Evolutionary conservation across 768 basidiomycete species (phyloP).

Genomic region (Hypholoma sublateritium): DNA sequence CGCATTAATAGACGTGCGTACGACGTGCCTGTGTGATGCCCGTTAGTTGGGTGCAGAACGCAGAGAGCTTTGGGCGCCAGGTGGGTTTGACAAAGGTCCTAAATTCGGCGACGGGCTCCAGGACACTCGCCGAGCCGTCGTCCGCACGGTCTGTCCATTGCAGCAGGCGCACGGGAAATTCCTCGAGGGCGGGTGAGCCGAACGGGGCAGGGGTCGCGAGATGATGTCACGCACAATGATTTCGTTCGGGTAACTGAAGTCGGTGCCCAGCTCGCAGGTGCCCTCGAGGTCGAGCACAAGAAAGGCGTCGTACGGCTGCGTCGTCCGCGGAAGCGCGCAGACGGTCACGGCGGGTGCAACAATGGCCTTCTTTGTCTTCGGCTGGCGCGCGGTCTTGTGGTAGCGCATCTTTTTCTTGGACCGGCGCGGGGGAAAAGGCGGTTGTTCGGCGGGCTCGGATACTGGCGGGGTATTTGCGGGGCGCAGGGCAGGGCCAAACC

Average conservation of each 20-base stretch:
- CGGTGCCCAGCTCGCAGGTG: slow-evolving; percentile 68
- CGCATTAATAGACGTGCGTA: not conserved
- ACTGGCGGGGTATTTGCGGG: not conserved
- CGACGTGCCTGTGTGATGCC: slow-evolving; percentile 86
- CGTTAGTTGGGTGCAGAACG: slow-evolving; percentile 85
- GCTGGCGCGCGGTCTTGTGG: slow-evolving; percentile 9
- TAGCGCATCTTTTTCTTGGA: slow-evolving; percentile 19
- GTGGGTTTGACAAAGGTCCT: slow-evolving; percentile 85
- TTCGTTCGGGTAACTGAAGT: slow-evolving; percentile 89
- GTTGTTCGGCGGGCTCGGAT: not conserved
- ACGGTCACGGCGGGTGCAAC: not conserved
- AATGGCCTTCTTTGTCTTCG: slow-evolving; percentile 12
- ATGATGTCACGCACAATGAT: slow-evolving; percentile 71
- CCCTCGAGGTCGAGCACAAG: slow-evolving; percentile 91
- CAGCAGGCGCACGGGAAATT: slow-evolving; percentile 90
- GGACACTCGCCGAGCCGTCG: slow-evolving; percentile 49
- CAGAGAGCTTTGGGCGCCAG: slow-evolving; percentile 78
- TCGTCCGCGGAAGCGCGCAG: slow-evolving; percentile 16
- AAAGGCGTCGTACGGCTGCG: slow-evolving; percentile 69
- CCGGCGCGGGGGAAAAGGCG: slow-evolving; percentile 3
- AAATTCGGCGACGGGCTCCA: slow-evolving; percentile 81
- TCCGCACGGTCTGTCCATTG: slow-evolving; percentile 70
- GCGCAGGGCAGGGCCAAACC: not conserved
- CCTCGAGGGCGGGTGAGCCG: slow-evolving; percentile 44
- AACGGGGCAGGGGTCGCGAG: not conserved